These are phyloP conservation scores for Geotrichum fermentans DNA, from an alignment of 1,139 yeast genomes.

Conservation along the genomic window DNA sequence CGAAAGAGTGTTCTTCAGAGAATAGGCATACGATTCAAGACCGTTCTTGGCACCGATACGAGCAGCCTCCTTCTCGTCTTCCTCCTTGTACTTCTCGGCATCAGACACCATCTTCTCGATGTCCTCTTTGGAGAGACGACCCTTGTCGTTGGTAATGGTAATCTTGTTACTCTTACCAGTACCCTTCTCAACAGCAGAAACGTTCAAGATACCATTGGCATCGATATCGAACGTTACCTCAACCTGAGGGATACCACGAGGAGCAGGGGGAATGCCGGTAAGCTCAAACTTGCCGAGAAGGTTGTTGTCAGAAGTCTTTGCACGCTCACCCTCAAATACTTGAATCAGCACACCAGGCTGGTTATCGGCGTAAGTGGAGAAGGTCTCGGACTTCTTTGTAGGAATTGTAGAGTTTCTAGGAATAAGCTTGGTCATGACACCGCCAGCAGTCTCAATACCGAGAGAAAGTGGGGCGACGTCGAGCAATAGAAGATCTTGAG, in stretches of 20 bases:
- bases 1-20: conserved; percentile 79
- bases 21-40: conserved; percentile 87
- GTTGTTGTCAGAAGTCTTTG: conserved; percentile 89
- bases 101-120: conserved; percentile 93
- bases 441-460: conserved; percentile 95
- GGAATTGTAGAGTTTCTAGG: conserved; percentile 91
- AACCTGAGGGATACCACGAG: conserved; percentile 93
- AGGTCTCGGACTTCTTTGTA: too few species aligned
- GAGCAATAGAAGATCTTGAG: conserved; percentile 75
- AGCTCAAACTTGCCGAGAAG: conserved; percentile 88
- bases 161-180: conserved; percentile 79
- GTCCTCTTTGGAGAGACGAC: too few species aligned
- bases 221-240: too few species aligned
- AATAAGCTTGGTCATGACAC: conserved; percentile 87
- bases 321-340: conserved; percentile 93
- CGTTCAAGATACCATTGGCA: conserved; percentile 93
- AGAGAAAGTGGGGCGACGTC: too few species aligned
- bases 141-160: conserved; percentile 88
- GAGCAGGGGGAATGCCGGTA: conserved; percentile 91
- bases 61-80: conserved; percentile 75
- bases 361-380: conserved; percentile 86
- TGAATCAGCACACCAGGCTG: conserved; percentile 92
- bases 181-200: conserved; percentile 89
- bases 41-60: conserved; percentile 80
- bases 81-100: conserved; percentile 79